These are phyloP conservation scores for Juncus inflexus DNA, from an alignment of 176 grass and related monocot species.

Conservation along the genomic window DNA sequence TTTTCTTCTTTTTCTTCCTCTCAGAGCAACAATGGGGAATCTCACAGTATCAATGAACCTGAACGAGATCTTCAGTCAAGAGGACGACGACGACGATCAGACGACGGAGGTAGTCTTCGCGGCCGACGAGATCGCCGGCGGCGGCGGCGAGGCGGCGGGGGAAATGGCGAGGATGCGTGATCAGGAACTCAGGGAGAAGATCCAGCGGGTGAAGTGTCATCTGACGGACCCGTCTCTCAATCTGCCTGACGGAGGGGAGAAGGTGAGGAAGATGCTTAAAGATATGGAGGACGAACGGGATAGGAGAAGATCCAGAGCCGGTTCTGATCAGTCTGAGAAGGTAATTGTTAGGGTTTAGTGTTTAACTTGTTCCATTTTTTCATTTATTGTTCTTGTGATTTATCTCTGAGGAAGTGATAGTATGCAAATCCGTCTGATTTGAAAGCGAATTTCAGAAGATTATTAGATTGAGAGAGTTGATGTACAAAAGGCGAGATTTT, in stretches of 20 bases:
- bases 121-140: background rate
- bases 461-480: too few relatives aligned
- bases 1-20: too few relatives aligned
- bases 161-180: background rate
- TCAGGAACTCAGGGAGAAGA: background rate
- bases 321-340: too few relatives aligned
- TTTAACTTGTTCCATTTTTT: too few relatives aligned
- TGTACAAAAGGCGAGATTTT: too few relatives aligned
- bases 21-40: too few relatives aligned
- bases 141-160: background rate
- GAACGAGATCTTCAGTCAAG: background rate
- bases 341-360: too few relatives aligned
- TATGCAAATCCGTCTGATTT: too few relatives aligned
- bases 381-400: too few relatives aligned
- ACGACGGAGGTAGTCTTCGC: background rate
- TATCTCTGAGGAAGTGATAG: too few relatives aligned
- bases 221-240: background rate
- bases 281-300: conserved; percentile 7
- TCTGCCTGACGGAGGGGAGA: conserved; percentile 11
- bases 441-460: too few relatives aligned
- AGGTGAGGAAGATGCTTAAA: background rate
- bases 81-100: conserved; percentile 6
- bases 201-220: background rate
- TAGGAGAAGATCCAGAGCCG: background rate
- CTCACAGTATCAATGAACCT: too few relatives aligned